Evolutionary conservation across 2,329 filamentous ascomycete species (phyloP), one percentile per base, ranked within the genome.

Genomic region (Lecanicillium sp.): DNA sequence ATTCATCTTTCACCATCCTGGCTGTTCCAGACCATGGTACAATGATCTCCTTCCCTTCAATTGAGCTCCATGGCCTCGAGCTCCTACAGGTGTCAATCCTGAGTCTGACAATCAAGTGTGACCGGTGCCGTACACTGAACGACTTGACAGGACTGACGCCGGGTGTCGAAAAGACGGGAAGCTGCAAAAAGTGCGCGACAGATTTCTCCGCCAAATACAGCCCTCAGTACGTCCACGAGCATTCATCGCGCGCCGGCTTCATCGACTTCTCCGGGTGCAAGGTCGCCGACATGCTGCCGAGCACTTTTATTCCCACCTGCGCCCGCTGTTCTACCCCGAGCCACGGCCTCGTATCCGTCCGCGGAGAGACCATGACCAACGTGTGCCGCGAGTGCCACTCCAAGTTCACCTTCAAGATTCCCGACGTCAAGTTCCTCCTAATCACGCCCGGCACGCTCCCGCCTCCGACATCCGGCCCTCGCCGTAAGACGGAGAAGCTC

Each of bases 281-380:
- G 5, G 76, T 87, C 8, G 74, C 81, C 38, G 88, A 93, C 60
- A 78, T 93, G 72, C 77, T 93, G 10, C 84, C 86, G 46, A 90
- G 86, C 64, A 83, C 81, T 33, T 91, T 94, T 67, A 68, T 86
- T 24, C 88, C 88, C 14, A 90, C 86, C 0, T 94, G 88, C 62
- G 75, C 78, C 1, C 75, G 78, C 58, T 94, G 88, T 66, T 93
- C 87, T 24, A 86, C 82, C 1, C 58, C 79, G 1, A 79, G 82
- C 52, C 75, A 77, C 4, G 86, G 86, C 1, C 74, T 93, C 27
- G 74, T 83, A 14, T 82, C 86, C 4, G 85, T 91, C 5, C 76
- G 84, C 21, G 87, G 86, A 38, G 86, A 91, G 51, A 79, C 79
- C 15, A 78, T 80, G 19, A 83, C 81, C 58, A 86, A 88, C 50